Evolutionary conservation across 2,329 filamentous ascomycete species (phyloP).

Genomic region (Anthostomella pinea): DNA sequence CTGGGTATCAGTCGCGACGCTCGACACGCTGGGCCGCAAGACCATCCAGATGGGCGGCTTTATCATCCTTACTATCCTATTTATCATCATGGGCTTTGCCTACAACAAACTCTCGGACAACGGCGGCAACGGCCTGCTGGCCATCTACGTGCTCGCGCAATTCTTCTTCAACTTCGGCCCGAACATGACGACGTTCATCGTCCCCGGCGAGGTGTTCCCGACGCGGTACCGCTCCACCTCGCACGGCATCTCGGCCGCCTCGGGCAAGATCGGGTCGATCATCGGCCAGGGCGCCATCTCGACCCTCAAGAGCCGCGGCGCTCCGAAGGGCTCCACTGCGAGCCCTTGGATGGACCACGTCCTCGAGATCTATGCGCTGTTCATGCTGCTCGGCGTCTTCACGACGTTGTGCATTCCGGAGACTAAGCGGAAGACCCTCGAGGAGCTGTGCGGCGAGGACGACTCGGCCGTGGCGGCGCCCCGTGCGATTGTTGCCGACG

Average conservation of each 20-base stretch:
- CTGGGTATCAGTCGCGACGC: slow-evolving; percentile 73
- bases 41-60: slow-evolving; percentile 70
- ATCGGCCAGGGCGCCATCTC: slow-evolving; percentile 57
- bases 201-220: slow-evolving; percentile 56
- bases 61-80: slow-evolving; percentile 55
- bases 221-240: slow-evolving; percentile 56
- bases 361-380: slow-evolving; percentile 70
- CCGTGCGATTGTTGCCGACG: neutral
- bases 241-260: slow-evolving; percentile 55
- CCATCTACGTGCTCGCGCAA: slow-evolving; percentile 54
- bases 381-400: slow-evolving; percentile 71
- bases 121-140: slow-evolving; percentile 50
- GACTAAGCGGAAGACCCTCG: slow-evolving; percentile 72
- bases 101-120: slow-evolving; percentile 57
- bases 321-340: slow-evolving; percentile 33
- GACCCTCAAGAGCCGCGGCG: slow-evolving; percentile 48
- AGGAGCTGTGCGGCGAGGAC: slow-evolving; percentile 51
- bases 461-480: slow-evolving; percentile 17
- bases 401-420: slow-evolving; percentile 70
- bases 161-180: slow-evolving; percentile 61
- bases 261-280: slow-evolving; percentile 55
- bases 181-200: slow-evolving; percentile 56
- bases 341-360: slow-evolving; percentile 74
- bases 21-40: slow-evolving; percentile 74
- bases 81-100: slow-evolving; percentile 59